Percentiles rank a stretch among this genome's conserved stretches.
phyloP scores from a whole-genome alignment of 257 asterid genomes.

The Paraleonurus japonicus region DNA sequence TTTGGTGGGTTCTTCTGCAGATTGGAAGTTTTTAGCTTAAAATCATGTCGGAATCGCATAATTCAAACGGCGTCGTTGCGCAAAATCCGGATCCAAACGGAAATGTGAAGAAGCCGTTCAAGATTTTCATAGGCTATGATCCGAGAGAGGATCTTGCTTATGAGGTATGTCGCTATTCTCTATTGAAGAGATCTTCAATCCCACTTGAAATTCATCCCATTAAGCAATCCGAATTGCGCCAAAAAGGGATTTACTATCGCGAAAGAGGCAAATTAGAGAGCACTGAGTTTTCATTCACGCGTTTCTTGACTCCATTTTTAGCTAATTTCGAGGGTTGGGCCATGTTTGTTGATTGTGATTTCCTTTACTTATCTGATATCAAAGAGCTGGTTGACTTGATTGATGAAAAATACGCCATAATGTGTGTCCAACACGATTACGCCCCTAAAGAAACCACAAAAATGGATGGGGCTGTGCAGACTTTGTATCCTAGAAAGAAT shows the following conservation, averaged over 20 bases:
- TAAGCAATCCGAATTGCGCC: slow-evolving; percentile 72
- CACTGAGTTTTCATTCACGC: slow-evolving; percentile 81
- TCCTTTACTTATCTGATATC: slow-evolving; percentile 63
- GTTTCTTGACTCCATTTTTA: slow-evolving; percentile 69
- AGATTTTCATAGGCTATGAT: slow-evolving; percentile 77
- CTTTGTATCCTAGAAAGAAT: slow-evolving; percentile 80
- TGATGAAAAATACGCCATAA: slow-evolving; percentile 68
- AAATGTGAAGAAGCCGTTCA: slow-evolving; percentile 35
- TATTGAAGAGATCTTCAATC: slow-evolving; percentile 64
- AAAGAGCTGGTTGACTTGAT: slow-evolving; percentile 55
- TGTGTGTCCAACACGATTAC: slow-evolving; percentile 90
- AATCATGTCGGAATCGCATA: slow-evolving; percentile 31
- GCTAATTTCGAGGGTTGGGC: slow-evolving; percentile 80
- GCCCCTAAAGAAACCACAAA: slow-evolving; percentile 83
- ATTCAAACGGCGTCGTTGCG: slow-evolving; percentile 7
- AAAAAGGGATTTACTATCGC: slow-evolving; percentile 67
- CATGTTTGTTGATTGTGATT: slow-evolving; percentile 90
- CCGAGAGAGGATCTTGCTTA: slow-evolving; percentile 75
- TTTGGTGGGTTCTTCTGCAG: slow-evolving; percentile 1
- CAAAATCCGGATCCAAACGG: slow-evolving; percentile 19
- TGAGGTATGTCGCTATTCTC: slow-evolving; percentile 71
- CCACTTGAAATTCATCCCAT: slow-evolving; percentile 69
- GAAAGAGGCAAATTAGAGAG: slow-evolving; percentile 81
- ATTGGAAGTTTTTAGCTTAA: not conserved
- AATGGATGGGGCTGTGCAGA: slow-evolving; percentile 90